These are phyloP conservation scores for Pseudoscleropodium purum DNA, from an alignment of 225 moss, liverwort and hornwort genomes.

Conservation along the genomic window DNA sequence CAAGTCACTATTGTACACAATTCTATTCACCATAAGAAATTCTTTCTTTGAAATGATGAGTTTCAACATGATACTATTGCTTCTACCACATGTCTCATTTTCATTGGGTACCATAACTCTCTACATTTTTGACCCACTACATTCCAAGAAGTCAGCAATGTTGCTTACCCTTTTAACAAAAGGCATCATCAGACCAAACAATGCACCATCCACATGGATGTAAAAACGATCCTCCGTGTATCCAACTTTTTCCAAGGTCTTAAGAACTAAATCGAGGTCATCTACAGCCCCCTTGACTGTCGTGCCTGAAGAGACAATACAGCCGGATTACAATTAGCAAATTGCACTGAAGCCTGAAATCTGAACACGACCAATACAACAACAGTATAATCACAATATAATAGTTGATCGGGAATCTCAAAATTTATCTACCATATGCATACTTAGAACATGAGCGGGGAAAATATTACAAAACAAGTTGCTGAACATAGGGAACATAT, in stretches of 20 bases:
- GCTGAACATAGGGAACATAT: neutral
- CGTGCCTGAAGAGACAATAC: slow-evolving; percentile 39
- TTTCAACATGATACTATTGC: neutral
- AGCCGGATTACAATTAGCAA: neutral
- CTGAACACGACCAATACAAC: neutral
- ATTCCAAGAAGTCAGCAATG: neutral
- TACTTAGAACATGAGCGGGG: neutral
- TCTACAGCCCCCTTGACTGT: slow-evolving; percentile 95
- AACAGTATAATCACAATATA: neutral
- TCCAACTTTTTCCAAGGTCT: slow-evolving; percentile 52
- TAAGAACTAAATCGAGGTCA: slow-evolving; percentile 69
- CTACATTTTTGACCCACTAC: too few species aligned
- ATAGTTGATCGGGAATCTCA: neutral
- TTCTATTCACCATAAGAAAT: neutral
- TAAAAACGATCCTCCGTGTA: slow-evolving; percentile 74
- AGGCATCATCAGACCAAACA: slow-evolving; percentile 94
- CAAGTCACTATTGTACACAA: neutral
- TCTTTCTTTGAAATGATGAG: neutral
- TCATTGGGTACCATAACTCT: neutral
- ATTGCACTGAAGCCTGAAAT: neutral
- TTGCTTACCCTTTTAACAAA: slow-evolving; percentile 58
- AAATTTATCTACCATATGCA: neutral
- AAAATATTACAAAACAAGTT: neutral
- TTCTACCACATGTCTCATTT: neutral
- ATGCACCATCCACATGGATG: slow-evolving; percentile 87